These are phyloP conservation scores for Juglanconis sp. DNA, from an alignment of 2,329 filamentous ascomycete species.

Conservation along the genomic window DNA sequence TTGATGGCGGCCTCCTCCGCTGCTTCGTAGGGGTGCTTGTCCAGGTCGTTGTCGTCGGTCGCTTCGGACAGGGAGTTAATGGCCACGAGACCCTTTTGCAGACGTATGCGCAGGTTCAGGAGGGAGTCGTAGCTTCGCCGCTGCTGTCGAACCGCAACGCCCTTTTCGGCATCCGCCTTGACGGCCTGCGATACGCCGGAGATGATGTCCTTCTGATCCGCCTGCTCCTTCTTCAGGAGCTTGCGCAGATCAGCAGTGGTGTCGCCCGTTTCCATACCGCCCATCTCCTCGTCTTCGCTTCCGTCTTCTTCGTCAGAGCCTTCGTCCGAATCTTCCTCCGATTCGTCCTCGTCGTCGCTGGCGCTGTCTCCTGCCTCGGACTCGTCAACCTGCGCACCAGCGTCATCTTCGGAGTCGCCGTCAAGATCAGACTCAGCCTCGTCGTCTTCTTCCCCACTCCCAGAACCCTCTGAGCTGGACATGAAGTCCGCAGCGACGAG, in stretches of 20 bases:
- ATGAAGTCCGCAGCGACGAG: constrained; percentile 58
- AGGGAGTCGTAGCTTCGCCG: constrained; percentile 82
- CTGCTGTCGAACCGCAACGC: constrained; percentile 80
- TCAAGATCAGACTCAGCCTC: constrained; percentile 35
- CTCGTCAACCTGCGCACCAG: not conserved
- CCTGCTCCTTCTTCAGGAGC: constrained; percentile 51
- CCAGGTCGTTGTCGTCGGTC: constrained; percentile 34
- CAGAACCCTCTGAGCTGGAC: constrained; percentile 39
- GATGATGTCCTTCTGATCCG: constrained; percentile 64
- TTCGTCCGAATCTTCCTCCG: constrained; percentile 33
- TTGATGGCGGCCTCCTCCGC: constrained; percentile 83
- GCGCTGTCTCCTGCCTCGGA: constrained; percentile 23
- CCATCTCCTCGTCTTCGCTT: constrained; percentile 28
- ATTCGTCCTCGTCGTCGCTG: constrained; percentile 22
- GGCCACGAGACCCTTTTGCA: constrained; percentile 86
- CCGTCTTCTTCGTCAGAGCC: constrained; percentile 34
- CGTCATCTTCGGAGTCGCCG: constrained; percentile 34
- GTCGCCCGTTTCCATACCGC: constrained; percentile 28
- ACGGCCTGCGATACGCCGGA: constrained; percentile 61
- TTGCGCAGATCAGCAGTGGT: constrained; percentile 59
- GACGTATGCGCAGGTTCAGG: constrained; percentile 83
- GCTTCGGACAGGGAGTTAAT: constrained; percentile 67
- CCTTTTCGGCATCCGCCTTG: constrained; percentile 78
- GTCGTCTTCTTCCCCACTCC: constrained; percentile 30
- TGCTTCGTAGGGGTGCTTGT: constrained; percentile 60